These are phyloP conservation scores for Parafenestella ontariensis DNA, from an alignment of 2,329 filamentous ascomycete species.

Conservation along the genomic window DNA sequence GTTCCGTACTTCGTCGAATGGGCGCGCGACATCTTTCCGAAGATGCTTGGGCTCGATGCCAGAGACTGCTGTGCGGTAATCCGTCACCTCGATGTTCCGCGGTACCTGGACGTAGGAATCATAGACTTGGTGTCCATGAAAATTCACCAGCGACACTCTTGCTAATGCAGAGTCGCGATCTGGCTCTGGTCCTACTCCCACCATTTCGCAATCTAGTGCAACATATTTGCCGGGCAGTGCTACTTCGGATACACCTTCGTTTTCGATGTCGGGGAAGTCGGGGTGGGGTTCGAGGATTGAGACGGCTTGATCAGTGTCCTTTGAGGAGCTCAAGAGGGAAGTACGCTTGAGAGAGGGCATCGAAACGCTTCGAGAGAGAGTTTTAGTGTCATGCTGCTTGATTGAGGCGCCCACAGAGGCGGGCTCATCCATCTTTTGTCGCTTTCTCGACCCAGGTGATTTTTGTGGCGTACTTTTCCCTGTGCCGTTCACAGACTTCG, in stretches of 20 bases:
- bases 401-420: constrained; percentile 40
- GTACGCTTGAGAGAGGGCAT: constrained; percentile 47
- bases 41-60: constrained; percentile 81
- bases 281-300: constrained; percentile 56
- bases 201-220: constrained; percentile 97
- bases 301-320: constrained; percentile 63
- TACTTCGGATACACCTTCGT: constrained; percentile 56
- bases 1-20: constrained; percentile 78
- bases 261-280: constrained; percentile 50
- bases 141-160: constrained; percentile 89
- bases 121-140: constrained; percentile 90
- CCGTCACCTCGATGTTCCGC: constrained; percentile 74
- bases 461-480: constrained; percentile 26
- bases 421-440: constrained; percentile 50
- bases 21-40: constrained; percentile 54
- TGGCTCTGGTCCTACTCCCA: constrained; percentile 74
- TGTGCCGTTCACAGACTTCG: constrained; percentile 46
- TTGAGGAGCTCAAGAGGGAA: constrained; percentile 59
- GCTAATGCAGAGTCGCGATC: constrained; percentile 79
- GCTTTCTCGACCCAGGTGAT: constrained; percentile 35
- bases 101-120: constrained; percentile 84
- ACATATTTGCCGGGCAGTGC: constrained; percentile 86
- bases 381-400: constrained; percentile 54
- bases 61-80: constrained; percentile 88
- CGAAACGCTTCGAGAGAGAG: constrained; percentile 41